Conservation (phyloP, 1,284 basidiomycete genomes). For the Bondarzewia mesenterica region DNA sequence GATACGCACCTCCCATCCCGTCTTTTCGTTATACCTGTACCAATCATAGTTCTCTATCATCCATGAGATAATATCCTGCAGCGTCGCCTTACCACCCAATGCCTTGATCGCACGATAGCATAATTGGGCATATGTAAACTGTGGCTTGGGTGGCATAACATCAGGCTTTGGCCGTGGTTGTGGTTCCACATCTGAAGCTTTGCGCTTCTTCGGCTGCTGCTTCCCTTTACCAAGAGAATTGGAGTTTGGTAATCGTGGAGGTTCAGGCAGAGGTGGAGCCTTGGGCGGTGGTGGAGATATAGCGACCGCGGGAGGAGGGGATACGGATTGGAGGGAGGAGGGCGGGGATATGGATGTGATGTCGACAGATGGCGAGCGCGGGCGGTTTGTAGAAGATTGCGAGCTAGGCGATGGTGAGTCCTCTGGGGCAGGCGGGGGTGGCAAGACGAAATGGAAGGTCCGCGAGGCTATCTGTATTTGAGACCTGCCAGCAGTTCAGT, state of each 20-base stretch:
- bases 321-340: conserved; percentile 68
- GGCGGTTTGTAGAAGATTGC: conserved; percentile 48
- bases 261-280: conserved; percentile 24
- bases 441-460: conserved; percentile 94
- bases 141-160: conserved; percentile 73
- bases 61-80: conserved; percentile 91
- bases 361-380: conserved; percentile 60
- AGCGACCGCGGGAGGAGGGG: conserved; percentile 44
- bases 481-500: conserved; percentile 48
- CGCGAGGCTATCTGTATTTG: conserved; percentile 98
- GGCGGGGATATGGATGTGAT: conserved; percentile 75
- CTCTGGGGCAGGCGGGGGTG: conserved; percentile 62
- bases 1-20: conserved; percentile 76
- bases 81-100: conserved; percentile 76
- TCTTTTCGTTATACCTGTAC: conserved; percentile 75
- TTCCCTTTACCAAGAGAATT: conserved; percentile 44
- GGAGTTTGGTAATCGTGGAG: conserved; percentile 46
- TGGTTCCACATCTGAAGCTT: conserved; percentile 34
- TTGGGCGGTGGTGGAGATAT: conserved; percentile 19
- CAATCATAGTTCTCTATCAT: conserved; percentile 84
- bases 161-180: conserved; percentile 51
- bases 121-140: conserved; percentile 70
- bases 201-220: conserved; percentile 57
- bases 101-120: conserved; percentile 75
- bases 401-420: conserved; percentile 73